Conservation (phyloP, 805 yeast genomes). For the Metschnikowia reukaufii region DNA sequence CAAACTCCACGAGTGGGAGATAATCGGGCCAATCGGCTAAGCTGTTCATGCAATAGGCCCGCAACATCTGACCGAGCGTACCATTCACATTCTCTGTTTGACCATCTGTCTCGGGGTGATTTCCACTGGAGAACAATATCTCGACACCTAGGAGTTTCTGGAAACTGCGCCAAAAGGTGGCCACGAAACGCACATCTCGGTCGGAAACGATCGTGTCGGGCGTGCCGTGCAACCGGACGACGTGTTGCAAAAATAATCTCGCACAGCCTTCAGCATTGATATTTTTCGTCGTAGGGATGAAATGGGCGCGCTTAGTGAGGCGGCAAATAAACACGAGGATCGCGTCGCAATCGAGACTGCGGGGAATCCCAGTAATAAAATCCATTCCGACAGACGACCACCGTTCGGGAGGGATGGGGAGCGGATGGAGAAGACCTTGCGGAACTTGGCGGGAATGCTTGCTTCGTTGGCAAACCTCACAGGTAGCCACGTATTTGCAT, state of each 20-base stretch:
- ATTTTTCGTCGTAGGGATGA: too few species aligned
- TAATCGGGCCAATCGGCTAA: not conserved
- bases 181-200: too few species aligned
- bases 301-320: not conserved
- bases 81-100: conserved; percentile 1
- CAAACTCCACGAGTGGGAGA: not conserved
- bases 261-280: not conserved
- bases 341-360: not conserved
- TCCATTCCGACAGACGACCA: conserved; percentile 1
- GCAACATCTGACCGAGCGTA: too few species aligned
- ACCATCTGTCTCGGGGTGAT: conserved; percentile 4
- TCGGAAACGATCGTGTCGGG: not conserved
- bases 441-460: not conserved
- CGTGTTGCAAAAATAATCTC: not conserved
- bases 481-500: too few species aligned
- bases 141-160: not conserved
- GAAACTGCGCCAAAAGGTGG: not conserved
- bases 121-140: not conserved
- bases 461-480: too few species aligned
- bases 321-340: conserved; percentile 1
- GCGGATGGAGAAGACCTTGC: not conserved
- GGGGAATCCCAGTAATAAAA: not conserved
- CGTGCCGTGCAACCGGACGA: not conserved
- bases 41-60: not conserved
- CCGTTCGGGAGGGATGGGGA: not conserved